Evolutionary conservation across 2,329 filamentous ascomycete genomes (phyloP).

Genomic region (Colletotrichum lupini): DNA sequence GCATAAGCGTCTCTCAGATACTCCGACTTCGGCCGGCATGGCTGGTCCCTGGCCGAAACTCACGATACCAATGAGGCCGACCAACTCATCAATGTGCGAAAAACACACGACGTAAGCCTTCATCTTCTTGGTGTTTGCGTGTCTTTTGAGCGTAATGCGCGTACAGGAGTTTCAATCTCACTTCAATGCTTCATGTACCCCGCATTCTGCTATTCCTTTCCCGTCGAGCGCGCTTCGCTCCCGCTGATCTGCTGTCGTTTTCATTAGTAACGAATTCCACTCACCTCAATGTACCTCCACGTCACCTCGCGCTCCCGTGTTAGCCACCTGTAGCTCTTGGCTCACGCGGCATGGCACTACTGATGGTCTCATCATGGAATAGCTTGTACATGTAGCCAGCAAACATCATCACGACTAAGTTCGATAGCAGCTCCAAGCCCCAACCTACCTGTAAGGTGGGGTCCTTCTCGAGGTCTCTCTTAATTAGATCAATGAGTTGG

Average conservation of each 20-base stretch:
- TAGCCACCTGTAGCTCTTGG: neutral
- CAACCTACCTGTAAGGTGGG: neutral
- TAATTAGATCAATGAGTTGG: neutral
- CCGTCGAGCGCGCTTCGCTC: neutral
- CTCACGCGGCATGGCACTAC: neutral
- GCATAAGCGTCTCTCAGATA: neutral
- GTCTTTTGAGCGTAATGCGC: neutral
- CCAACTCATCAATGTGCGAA: neutral
- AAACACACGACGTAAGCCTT: neutral
- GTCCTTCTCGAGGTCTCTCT: neutral
- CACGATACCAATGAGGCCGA: neutral
- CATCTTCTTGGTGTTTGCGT: neutral
- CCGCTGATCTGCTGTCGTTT: neutral
- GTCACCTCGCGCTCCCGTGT: neutral
- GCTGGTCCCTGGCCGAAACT: neutral
- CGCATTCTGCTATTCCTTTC: constrained; percentile 1
- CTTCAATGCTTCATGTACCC: neutral
- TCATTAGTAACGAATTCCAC: neutral
- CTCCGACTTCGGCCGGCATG: neutral
- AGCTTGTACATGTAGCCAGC: no score
- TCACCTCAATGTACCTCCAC: neutral
- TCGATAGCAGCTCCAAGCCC: no score
- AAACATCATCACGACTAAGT: no score
- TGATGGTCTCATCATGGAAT: no score
- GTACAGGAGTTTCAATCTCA: neutral